Evolutionary conservation across 257 asterid species (phyloP), one percentile per base, ranked within the genome.

Genomic region (Solanum chmielewskii): DNA sequence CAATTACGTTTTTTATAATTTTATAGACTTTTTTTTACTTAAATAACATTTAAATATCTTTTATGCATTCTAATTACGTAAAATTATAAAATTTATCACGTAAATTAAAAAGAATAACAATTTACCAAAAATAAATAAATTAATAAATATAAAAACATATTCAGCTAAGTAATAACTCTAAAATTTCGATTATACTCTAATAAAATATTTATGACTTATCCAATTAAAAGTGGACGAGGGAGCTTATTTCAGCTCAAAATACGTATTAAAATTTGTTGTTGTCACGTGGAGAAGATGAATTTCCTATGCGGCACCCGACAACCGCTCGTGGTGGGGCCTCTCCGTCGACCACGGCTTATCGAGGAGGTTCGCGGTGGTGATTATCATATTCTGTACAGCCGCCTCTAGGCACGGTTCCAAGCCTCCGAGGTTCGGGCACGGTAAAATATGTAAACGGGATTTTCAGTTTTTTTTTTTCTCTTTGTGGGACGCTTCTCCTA

Each of bases 321-420:
- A 87, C 94, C 91, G 95, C 93, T 92, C 90, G 84, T 91, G 95
- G 98, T 94, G 93, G 94, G 93, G 21, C 91, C 84, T 56, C 56
- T 11, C 62, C n/a, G 16, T 87, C 44, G 73, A 45, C 76, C 23
- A 87, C 31, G 29, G 20, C 27, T 66, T 4, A 42, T 21, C 29
- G 21, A 18, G 3, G 44, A 52, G 41, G 20, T n/a, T 21, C 27
- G 9, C 39, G 44, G 45, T 37, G 60, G 85, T 35, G 29, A 59
- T 59, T 59, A 59, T 25, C 25, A 29, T 4, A 83, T 2, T 70
- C 4, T 83, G 29, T 18, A 29, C 86, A 78, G 95, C 95, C 94
- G 96, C 95, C 95, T 87, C 91, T 89, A 89, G 95, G 89, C 88
- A 91, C 94, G 96, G 95, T 49, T 69, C 94, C 93, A 88, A 87